Conservation (phyloP, 164 flowering plant genomes). For the Annona squamosa region DNA sequence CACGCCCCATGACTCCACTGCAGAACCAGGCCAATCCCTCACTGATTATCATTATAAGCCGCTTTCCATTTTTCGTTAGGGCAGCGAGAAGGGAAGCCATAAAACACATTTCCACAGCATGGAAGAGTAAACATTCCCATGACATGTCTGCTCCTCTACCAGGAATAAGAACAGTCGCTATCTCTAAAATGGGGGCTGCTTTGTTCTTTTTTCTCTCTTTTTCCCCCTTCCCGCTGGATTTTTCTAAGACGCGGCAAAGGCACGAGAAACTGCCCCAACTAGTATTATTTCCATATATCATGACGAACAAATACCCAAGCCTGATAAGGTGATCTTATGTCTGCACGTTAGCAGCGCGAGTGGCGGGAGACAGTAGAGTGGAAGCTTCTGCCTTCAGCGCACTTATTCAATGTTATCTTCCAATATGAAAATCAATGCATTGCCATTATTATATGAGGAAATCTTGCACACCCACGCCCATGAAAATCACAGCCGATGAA, state of each 20-base stretch:
- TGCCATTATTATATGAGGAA: neutral
- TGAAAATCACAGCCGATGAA: neutral
- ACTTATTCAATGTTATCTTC: neutral
- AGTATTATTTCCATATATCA: neutral
- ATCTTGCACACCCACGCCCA: neutral
- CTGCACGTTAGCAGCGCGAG: neutral
- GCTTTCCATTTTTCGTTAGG: slow-evolving; percentile 1
- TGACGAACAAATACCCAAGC: neutral
- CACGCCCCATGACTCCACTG: slow-evolving; percentile 7
- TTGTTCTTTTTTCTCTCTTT: neutral
- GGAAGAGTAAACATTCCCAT: slow-evolving; percentile 6
- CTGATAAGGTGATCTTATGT: neutral
- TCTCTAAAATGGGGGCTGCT: neutral
- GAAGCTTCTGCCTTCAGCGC: neutral
- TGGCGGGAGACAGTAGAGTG: neutral
- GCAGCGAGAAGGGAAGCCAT: neutral
- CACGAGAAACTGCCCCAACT: neutral
- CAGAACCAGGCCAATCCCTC: slow-evolving; percentile 5
- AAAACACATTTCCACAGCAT: neutral
- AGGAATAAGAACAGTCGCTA: slow-evolving; percentile 9
- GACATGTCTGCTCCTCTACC: neutral
- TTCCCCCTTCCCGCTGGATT: neutral
- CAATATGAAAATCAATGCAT: neutral
- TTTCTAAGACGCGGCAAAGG: neutral
- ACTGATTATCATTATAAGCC: slow-evolving; percentile 1